Evolutionary conservation across 1,139 yeast species (phyloP), one percentile per base, ranked within the genome.

Genomic region (Candida gigantensis): DNA sequence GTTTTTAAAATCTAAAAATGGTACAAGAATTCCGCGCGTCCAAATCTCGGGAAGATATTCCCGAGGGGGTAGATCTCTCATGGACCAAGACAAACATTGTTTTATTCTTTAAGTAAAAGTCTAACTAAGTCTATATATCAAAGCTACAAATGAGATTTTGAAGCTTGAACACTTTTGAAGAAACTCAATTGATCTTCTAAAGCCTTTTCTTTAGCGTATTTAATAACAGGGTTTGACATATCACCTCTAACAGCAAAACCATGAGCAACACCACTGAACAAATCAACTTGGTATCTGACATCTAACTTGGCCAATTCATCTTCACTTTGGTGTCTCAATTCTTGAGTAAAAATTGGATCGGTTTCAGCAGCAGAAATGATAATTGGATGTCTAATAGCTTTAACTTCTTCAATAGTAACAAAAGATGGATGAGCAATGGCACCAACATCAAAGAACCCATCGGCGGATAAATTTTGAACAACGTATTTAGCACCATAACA

Each of bases 401-500:
- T 74, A 35, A 86, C 71, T 49, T 84, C 94, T 19, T 79, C 88
- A 20, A 74, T 70, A 7, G 72, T 41, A 23, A 85, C 81, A 42
- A 81, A 71, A 1, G 94, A 81, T 9, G 96, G 96, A 58, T 89
- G 96, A 10, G 90, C 92, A 41, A 76, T 58, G 7, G 90, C 94
- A 48, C 76, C 88, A 21, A 72, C 84, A 42, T 79, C 74, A 19
- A 77, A 58, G 17, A 60, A 48, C 15, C 81, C 82, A 17, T 54
- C 65, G 12, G 60, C 58, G 2, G 75, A 62, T 35, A 83, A 61
- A 39, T 81, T 72, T 41, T 73, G 78, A 33, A 83, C 53, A 19
- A 74, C 79, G 46, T 66, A 80, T 58, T 81, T 83, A 35, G 89
- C 96, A 52, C 96, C 96, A 50, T 72, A 88, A 65, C 96, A 89